A percentile compares a stretch with the other conserved stretches of the same genome.
These are phyloP conservation scores for Fragilaria crotonensis DNA, from an alignment of 108 stramenopile genomes.

Conservation along the genomic window DNA sequence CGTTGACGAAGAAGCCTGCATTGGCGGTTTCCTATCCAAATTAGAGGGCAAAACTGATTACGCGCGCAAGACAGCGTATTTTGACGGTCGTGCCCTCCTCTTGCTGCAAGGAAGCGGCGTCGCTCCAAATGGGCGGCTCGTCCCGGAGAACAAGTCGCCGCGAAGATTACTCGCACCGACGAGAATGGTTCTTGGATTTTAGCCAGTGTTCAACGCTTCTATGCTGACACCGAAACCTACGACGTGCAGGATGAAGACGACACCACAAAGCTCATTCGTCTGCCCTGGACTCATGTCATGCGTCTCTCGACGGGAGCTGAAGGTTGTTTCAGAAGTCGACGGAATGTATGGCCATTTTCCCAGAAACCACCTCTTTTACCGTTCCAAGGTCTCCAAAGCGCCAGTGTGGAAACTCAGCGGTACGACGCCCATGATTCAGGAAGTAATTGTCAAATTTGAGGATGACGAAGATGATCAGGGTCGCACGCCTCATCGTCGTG, in stretches of 20 bases:
- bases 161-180: slow-evolving; percentile 90
- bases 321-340: slow-evolving; percentile 83
- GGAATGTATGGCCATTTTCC: slow-evolving; percentile 98
- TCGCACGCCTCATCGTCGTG: slow-evolving; percentile 86
- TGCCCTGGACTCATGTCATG: slow-evolving; percentile 91
- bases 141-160: slow-evolving; percentile 90
- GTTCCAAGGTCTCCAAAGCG: slow-evolving; percentile 78
- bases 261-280: slow-evolving; percentile 83
- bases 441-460: slow-evolving; percentile 93
- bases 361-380: slow-evolving; percentile 95
- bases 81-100: slow-evolving; percentile 54
- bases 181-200: slow-evolving; percentile 96
- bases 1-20: slow-evolving; percentile 78
- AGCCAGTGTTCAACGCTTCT: slow-evolving; percentile 82
- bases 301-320: slow-evolving; percentile 75
- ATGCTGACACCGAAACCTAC: slow-evolving; percentile 85
- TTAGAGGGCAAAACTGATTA: slow-evolving; percentile 67
- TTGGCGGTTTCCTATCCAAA: slow-evolving; percentile 77
- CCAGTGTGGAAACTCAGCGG: slow-evolving; percentile 68
- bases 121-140: slow-evolving; percentile 74
- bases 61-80: slow-evolving; percentile 47
- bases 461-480: slow-evolving; percentile 90
- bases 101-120: slow-evolving; percentile 44
- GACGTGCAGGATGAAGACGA: slow-evolving; percentile 97
- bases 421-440: slow-evolving; percentile 63